Base-by-base conservation (phyloP, 1,139 yeast species). In the Yamadazyma jaroonii region DNA sequence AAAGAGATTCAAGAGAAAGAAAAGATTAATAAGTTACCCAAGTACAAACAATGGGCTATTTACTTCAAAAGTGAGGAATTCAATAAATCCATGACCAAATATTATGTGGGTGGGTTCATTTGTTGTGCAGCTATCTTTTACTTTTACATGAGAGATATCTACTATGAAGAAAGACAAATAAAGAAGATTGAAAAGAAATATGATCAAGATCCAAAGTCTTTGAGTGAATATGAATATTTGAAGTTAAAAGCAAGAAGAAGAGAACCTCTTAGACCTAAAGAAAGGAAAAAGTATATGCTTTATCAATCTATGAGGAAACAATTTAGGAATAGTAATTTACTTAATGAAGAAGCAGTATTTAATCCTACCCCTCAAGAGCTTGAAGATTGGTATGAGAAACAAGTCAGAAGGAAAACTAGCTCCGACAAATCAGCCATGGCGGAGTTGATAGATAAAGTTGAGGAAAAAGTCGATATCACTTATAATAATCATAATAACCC, bases 71-170 rank as follows among this genome's bases (percentile, higher is more conserved):
- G 66, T 15, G 57, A 59, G 30, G 59, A 66, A 48, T 68, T 67
- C 52, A 62, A 69, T 42, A 59, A 57, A 40, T 53, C 64, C 11
- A 62, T 69, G 67, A 67, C 74, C 3, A 53, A 60, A 20, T 79
- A 73, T 53, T 78, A 83, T 48, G 54, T 84, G 26, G 78, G 76
- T 22, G 74, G 79, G 2, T 83, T 84, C 52, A 64, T 69, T 1
- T 64, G 74, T 13, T 73, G 82, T 47, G 57, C 79, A 28, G 67
- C 74, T 17, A 77, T 82, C 38, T 85, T 87, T 40, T 74, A 78
- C 45, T 75, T 73, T 51, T 81, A 81, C 54, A 80, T 84, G 79
- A 67, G 81, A 48, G 86, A 83, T 49, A 59, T 83, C 34, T 84
- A 75, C 54, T 64, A 72, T 37, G 81, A 80, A 54, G 94, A 84